Base-by-base conservation (phyloP, 805 yeast species). In the Lipomyces spencermartinsiae region DNA sequence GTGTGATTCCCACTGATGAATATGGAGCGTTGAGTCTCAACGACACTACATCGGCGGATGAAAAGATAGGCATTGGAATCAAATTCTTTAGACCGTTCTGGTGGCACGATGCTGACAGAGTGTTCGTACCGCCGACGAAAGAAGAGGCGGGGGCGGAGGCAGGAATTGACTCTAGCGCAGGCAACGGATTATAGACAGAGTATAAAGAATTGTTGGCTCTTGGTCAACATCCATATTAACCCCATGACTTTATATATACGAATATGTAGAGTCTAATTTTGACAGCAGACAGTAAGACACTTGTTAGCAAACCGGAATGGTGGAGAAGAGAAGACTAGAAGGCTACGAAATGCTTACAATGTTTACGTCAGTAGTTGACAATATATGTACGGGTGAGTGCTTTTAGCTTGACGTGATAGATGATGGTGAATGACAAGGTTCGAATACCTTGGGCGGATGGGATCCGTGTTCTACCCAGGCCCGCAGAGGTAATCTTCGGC, bases 71-170 rank as follows among this genome's bases (percentile, higher is more conserved):
- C 7, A 19, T 65, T 19, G 69, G 68, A 10, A 59, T 65, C 29
- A 53, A 53, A 49, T 49, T 65, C 0, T 81, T 80, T 67, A 79
- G 80, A 5, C 95, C 96, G 0, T 87, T 84, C 61, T 90, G 94
- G 93, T 90, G 94, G 93, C 93, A 63, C 19, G 65, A 61, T 14
- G 64, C 58, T 29, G 64, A 59, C 9, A 61, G 37, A n/a, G 58
- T 62, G 46, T 54, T 14, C 22, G 61, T 53, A 5, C 56, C 56
- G 3, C 19, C 56, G 10, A 16, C 56, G 31, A 53, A 31, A 25
- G 56, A 22, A 14, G 56, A 53, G 14, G 8, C 29, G 33, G 56
- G 22, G 56, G 33, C 16, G 31, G 31, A 53, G 10, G 34, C 16
- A 31, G 56, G 9, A 31, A 53, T 8, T 14, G 56, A 10, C 10